Conservation (phyloP, 2,329 filamentous ascomycete genomes). For the Graphilbum ipis-grandicollis region DNA sequence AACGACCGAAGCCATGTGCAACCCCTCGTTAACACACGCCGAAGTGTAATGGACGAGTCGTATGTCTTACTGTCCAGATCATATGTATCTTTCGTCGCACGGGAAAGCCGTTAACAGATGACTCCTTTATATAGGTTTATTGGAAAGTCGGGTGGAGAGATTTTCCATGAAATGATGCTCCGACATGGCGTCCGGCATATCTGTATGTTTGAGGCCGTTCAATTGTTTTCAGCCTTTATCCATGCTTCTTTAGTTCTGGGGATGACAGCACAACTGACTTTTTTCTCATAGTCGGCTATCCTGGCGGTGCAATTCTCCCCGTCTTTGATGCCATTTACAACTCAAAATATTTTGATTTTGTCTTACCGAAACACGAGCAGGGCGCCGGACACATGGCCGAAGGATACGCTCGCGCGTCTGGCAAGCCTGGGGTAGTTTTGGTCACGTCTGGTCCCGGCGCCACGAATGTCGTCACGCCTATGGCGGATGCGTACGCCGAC, state of each 20-base stretch:
- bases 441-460: slow-evolving; percentile 94
- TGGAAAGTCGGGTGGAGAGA: slow-evolving; percentile 86
- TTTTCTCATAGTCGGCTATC: slow-evolving; percentile 53
- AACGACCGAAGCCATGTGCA: slow-evolving; percentile 44
- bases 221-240: too few species aligned
- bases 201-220: slow-evolving; percentile 49
- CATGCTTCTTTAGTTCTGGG: too few species aligned
- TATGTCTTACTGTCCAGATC: slow-evolving; percentile 25
- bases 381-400: slow-evolving; percentile 98
- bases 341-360: slow-evolving; percentile 89
- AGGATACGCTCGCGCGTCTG: slow-evolving; percentile 85
- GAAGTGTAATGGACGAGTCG: slow-evolving; percentile 62
- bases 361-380: slow-evolving; percentile 91
- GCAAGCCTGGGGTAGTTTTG: slow-evolving; percentile 86
- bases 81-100: too few species aligned
- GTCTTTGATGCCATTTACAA: slow-evolving; percentile 99
- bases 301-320: slow-evolving; percentile 88
- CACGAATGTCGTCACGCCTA: slow-evolving; percentile 89
- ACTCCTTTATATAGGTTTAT: slow-evolving; percentile 48
- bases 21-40: slow-evolving; percentile 43
- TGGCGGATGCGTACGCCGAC: slow-evolving; percentile 91
- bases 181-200: slow-evolving; percentile 83
- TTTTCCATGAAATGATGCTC: slow-evolving; percentile 99
- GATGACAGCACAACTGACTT: too few species aligned
- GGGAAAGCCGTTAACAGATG: too few species aligned